Evolutionary conservation across 768 basidiomycete species (phyloP), one percentile per base, ranked within the genome.

Genomic region (Auriscalpium orientale): DNA sequence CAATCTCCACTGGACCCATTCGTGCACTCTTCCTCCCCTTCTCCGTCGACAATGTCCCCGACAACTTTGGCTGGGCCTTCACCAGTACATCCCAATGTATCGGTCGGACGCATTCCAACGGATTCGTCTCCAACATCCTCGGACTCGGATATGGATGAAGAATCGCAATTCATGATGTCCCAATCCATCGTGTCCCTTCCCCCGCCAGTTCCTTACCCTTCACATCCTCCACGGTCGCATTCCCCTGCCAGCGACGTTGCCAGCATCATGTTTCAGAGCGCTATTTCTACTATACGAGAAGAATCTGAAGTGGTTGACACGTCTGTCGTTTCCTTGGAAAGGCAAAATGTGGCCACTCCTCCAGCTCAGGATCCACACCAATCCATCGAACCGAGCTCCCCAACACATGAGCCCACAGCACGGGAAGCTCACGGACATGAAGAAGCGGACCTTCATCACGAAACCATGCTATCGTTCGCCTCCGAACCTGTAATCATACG

Each of bases 241-340:
- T 70, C 71, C 1, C 67, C 68, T 1, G 63, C 77, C 9, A 61
- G 62, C 8, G 81, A 84, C 18, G 70, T 78, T 49, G 68, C 76
- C 6, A 81, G 81, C 62, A 91, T 84, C 70, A 81, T 92, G 77
- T 93, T 91, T 66, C 79, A 87, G 61, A 92, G 89, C 62, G 86
- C 86, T 4, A 61, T 87, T 20, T 85, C 85, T 12, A 46, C 46
- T 4, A 21, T 54, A 18, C 53, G 13, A 35, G 53, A 54, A 38
- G 35, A 20, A 15, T 11, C 35, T 55, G 43, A 56, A 46, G 43
- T 18, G 40, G 40, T 43, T 18, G 28, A 28, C 28, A 28, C 28
- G 28, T 28, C 28, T 7, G 28, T 28, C 28, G 28, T 28, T 28
- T 28, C 28, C 28, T 28, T 28, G 28, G 28, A 4, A 28, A 37